Base-by-base conservation (phyloP, 2,329 filamentous ascomycete genomes). In the Davidsoniella australis region DNA sequence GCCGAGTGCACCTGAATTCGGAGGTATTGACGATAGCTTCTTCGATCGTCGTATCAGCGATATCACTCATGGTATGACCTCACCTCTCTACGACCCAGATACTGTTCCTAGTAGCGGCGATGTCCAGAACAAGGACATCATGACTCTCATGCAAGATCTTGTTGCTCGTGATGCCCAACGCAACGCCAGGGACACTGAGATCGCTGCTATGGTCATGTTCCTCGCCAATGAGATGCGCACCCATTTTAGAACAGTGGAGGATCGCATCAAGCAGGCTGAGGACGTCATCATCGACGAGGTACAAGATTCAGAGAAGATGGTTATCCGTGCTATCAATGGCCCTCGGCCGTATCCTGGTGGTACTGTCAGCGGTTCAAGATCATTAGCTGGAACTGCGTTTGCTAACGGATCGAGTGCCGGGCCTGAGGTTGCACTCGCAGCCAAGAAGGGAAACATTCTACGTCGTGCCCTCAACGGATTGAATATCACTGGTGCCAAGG, bases 81-180 rank as follows among this genome's bases (percentile, higher is more conserved):
- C 87, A 26, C 88, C 89, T 2, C 70, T 96, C 17, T 96, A 94
- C 59, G 91, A 98, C 61, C 80, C 85, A 52, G 76, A 88, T 3
- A 89, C 89, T 47, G 80, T 78, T 54, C 88, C 87, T 33, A 83
- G 37, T 10, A 38, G 36, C 24, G 88, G 96, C 56, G 75, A 82
- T 44, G 96, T 98, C 47, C 82, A 96, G 62, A 94, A 87, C 42
- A 91, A 93, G 66, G 91, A 98, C 60, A 93, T 98, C 58, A 83
- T 98, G 55, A 86, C 89, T 20, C 69, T 98, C 53, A 98, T 98
- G 91, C 89, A 98, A 61, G 91, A 98, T 64, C 79, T 98, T 54
- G 96, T 93, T 62, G 91, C 96, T 55, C 82, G 91, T 36, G 91
- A 98, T 66, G 91, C 89, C 39, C 89, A 96, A 66, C 81, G 91